Evolutionary conservation across 352 stramenopile species (phyloP).

Genomic region (Phytopythium sindhum): DNA sequence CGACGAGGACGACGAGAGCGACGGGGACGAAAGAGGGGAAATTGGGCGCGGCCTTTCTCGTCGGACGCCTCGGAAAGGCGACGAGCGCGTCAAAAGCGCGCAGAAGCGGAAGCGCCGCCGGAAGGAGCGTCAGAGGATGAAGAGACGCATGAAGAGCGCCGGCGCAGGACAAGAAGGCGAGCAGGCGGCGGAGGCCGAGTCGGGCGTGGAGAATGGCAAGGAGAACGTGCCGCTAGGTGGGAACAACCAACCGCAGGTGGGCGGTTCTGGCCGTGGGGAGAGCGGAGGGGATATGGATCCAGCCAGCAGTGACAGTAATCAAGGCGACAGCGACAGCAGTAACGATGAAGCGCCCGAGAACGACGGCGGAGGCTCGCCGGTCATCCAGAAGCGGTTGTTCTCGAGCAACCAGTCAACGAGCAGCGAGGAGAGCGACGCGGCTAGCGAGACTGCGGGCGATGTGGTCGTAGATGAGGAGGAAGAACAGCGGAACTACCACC

Average conservation of each 20-base stretch:
- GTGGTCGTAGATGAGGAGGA: not conserved
- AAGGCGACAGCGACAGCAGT: not conserved
- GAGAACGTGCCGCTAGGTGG: not conserved
- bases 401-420: not conserved
- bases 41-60: not conserved
- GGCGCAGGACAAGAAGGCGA: not conserved
- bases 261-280: too few species aligned
- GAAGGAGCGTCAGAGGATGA: slow-evolving; percentile 4
- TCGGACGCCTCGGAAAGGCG: not conserved
- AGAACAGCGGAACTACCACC: slow-evolving; percentile 4
- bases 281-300: not conserved
- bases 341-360: not conserved
- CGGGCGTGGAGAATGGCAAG: not conserved
- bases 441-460: not conserved
- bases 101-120: slow-evolving; percentile 1
- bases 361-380: not conserved
- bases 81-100: not conserved
- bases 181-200: not conserved
- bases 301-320: not conserved
- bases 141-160: not conserved
- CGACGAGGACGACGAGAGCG: not conserved
- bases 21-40: not conserved
- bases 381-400: slow-evolving; percentile 8
- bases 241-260: not conserved
- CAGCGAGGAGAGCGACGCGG: slow-evolving; percentile 1